Evolutionary conservation across 2,329 filamentous ascomycete genomes (phyloP).

Genomic region (Periconia digitata): DNA sequence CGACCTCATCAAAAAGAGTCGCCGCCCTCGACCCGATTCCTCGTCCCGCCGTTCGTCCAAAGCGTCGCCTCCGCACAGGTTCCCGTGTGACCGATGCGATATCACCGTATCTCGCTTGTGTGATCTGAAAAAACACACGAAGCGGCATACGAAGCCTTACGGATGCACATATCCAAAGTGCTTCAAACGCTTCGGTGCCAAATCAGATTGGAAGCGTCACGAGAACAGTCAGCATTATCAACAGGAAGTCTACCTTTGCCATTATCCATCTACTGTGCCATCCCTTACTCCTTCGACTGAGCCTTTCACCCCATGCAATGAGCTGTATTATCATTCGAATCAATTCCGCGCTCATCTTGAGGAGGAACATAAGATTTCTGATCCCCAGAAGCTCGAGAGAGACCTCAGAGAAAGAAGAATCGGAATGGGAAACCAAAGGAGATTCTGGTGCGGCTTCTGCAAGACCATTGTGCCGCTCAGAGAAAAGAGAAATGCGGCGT

Average conservation of each 20-base stretch:
- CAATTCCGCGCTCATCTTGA: conserved; percentile 65
- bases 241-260: conserved; percentile 72
- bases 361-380: conserved; percentile 48
- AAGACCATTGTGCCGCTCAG: conserved; percentile 54
- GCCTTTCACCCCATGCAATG: conserved; percentile 51
- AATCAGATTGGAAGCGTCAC: conserved; percentile 92
- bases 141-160: conserved; percentile 79
- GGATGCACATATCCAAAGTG: conserved; percentile 75
- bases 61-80: conserved; percentile 8
- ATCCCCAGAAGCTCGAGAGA: conserved; percentile 38
- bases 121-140: conserved; percentile 69
- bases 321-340: conserved; percentile 60
- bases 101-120: conserved; percentile 36
- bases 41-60: conserved; percentile 16
- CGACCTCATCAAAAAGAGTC: conserved; percentile 26
- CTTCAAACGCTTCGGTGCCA: conserved; percentile 78
- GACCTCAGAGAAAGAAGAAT: conserved; percentile 60
- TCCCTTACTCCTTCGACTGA: neutral
- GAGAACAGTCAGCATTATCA: conserved; percentile 79
- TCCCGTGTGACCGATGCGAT: conserved; percentile 24
- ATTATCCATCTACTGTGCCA: conserved; percentile 19
- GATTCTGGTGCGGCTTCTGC: conserved; percentile 92
- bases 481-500: conserved; percentile 55
- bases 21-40: conserved; percentile 7
- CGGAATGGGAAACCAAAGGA: conserved; percentile 63